Base-by-base conservation (phyloP, 495 filamentous ascomycete species). In the Sphaerosporella brunnea region DNA sequence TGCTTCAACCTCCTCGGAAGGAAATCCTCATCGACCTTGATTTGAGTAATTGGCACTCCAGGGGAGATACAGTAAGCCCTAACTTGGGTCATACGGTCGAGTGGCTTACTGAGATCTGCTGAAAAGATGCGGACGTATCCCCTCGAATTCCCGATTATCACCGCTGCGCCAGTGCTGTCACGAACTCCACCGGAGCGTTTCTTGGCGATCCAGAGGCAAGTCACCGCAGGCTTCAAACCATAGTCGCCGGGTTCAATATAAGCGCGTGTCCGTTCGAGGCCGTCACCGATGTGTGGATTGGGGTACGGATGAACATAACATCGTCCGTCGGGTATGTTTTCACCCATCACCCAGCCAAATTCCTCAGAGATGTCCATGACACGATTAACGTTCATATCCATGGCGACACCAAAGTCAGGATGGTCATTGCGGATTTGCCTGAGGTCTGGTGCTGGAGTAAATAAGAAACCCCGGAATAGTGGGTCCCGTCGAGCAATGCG, bases 141-240 rank as follows among this genome's bases (percentile, higher is more conserved):
- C 1, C 79, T 72, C 10, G 87, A 82, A 7, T 87, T 90, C 2
- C 90, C 90, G 47, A 77, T 72, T 55, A 96, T 59, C 52, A 95
- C 80, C 0, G 83, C 90, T 35, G 90, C 57, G 51, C 88, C 67
- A 0, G 85, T 86, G 49, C 75, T 68, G 36, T 74, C 72, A 13
- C 80, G 75, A 20, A 95, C 68, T 24, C 70, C 66, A 2, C 73
- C 58, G 1, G 81, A 79, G 25, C 56, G 56, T 23, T 46, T 56
- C 58, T 96, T 96, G 1, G 88, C 83, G 56, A 96, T 85, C 92
- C 92, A 97, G 4, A 93, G 76, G 16, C 75, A 72, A 55, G 78
- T 82, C 35, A 86, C 66, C 4, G 77, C 72, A 28, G 58, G 51
- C 18, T 45, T 45, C 19, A 47, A 45, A 16, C 56, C 58, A 41